Base-by-base conservation (phyloP, 441 rosid species). In the Mallotus repandus region DNA sequence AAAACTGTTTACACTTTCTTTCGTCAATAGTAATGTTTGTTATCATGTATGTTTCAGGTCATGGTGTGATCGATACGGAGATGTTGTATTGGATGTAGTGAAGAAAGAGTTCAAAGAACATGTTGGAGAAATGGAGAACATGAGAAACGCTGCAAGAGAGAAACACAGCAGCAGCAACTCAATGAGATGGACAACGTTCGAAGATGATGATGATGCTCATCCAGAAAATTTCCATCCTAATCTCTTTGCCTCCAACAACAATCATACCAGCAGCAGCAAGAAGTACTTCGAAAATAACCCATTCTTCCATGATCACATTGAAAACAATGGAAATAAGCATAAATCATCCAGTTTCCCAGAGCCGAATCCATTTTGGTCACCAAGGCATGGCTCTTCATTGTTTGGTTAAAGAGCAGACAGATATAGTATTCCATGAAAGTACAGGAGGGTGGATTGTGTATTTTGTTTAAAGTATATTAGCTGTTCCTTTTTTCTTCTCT, bases 101-200 rank as follows among this genome's bases (percentile, higher is more conserved):
- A 91, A 89, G 83, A 87, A 87, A 72, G 96, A 90, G 81, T 89
- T 90, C 83, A 90, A 85, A 72, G 90, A 85, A 9, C 96, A 89
- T 71, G 85, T 85, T 1, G 88, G 89, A 57, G 93, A 90, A 66
- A 85, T 88, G 93, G 96, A 87, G 84, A 84, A 73, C 73, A 79
- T 71, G 83, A 57, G 84, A 79, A 84, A 85, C 62, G 84, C 81
- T 25, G 72, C 84, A 1, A 83, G 85, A 75, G 87, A 83, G 71
- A 84, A 73, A 43, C 78, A 78, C 29, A 25, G 29, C 32, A 69
- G 64, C 10, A 79, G 58, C 75, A 83, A 74, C 77, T 85, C 91
- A 11, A 79, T 19, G 77, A 49, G 70, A 56, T 86, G 93, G 92
- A 83, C 86, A 13, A 84, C 88, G 0, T 86, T 87, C 66, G 93